phyloP scores from a whole-genome alignment of 1,284 basidiomycete genomes.

The Trichosporon asahii region DNA sequence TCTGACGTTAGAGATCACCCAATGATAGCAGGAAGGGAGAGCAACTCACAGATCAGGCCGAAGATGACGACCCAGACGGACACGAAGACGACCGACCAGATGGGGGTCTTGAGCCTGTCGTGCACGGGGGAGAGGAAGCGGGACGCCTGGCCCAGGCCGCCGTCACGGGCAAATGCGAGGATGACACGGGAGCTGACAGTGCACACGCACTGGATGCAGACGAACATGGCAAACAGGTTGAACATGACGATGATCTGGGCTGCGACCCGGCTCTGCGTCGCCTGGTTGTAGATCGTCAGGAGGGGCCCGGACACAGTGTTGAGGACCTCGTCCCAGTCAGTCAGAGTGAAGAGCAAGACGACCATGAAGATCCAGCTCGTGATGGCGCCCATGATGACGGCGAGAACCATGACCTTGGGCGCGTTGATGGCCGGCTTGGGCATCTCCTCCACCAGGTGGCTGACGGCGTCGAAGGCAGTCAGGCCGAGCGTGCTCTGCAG shows the following conservation, averaged over 20 bases:
- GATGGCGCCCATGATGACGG: constrained; percentile 34
- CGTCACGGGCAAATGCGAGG: constrained; percentile 66
- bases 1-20: constrained; percentile 37
- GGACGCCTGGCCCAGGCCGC: constrained; percentile 60
- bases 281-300: constrained; percentile 29
- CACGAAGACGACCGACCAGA: constrained; percentile 60
- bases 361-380: constrained; percentile 43
- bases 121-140: constrained; percentile 57
- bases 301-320: constrained; percentile 17
- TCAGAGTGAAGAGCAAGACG: constrained; percentile 34
- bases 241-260: constrained; percentile 53
- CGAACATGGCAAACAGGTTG: constrained; percentile 49
- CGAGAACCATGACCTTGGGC: constrained; percentile 43
- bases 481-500: constrained; percentile 36
- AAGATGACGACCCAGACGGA: constrained; percentile 38
- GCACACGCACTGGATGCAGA: constrained; percentile 54
- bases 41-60: constrained; percentile 18
- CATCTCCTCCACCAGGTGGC: constrained; percentile 50
- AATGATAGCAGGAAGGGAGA: not conserved
- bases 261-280: constrained; percentile 30
- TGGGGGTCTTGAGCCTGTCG: constrained; percentile 54
- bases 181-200: constrained; percentile 65
- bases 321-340: constrained; percentile 16
- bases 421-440: constrained; percentile 37
- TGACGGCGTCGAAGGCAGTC: constrained; percentile 30